Base-by-base conservation (phyloP, 768 basidiomycete species). In the Suillus cothurnatus region DNA sequence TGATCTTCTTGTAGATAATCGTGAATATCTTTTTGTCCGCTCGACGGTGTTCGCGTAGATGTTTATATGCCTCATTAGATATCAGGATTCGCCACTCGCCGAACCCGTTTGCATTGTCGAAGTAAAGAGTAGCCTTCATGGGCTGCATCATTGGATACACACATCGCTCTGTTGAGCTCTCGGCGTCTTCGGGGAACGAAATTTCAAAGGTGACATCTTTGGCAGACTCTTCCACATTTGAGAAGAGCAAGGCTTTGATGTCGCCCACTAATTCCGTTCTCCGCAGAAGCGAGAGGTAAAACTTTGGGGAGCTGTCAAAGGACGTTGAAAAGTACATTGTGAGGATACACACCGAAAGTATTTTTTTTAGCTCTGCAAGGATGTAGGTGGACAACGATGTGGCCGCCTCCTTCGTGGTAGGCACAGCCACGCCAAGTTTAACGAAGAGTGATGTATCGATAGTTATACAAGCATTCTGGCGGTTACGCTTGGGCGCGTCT, bases 1-100 rank as follows among this genome's bases (percentile, higher is more conserved):
- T 85, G 71, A 92, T 89, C 71, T 91, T 91, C 75, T 89, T 90
- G 47, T 88, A 69, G 36, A 87, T 81, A 50, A 88, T 86, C 15
- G 69, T 70, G 68, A 88, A 88, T 43, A 75, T 75, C 45, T 82
- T 82, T 15, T 56, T 66, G 64, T 88, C 82, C 28, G 78, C 79
- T 58, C 79, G 79, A 0, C 80, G 81, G 14, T 81, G 69, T 43
- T 85, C 80, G 4, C 85, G 81, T 2, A 90, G 72, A 64, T 85
- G 80, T 23, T 74, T 74, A 61, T 83, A 80, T 0, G 86, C 88
- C 28, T 81, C 76, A 0, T 78, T 81, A 5, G 85, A 83, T 7
- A 89, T 82, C 19, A 88, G 72, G 60, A 91, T 84, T 0, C 76
- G 76, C 90, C 90, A 91, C 26, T 83, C 81, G 2, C 90, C 90